A percentile compares a stretch with the other conserved stretches of the same genome.
These are phyloP conservation scores for Penicillium expansum DNA, from an alignment of 2,329 filamentous ascomycete species.

Conservation along the genomic window DNA sequence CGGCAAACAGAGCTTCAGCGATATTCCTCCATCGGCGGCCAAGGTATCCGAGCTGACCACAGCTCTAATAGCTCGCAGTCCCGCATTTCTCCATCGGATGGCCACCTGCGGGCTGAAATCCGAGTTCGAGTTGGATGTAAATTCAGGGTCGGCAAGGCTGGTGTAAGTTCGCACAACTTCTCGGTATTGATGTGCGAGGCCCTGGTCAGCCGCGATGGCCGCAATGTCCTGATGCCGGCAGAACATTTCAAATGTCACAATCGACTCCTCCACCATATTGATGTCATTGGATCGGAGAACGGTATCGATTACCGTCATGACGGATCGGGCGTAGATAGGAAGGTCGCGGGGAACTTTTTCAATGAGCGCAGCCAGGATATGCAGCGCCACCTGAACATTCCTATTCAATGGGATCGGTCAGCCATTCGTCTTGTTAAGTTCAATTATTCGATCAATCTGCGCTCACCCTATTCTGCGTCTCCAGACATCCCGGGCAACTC, in stretches of 20 bases:
- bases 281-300: constrained; percentile 85
- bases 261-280: constrained; percentile 85
- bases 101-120: constrained; percentile 68
- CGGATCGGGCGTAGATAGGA: constrained; percentile 78
- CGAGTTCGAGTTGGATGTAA: constrained; percentile 46
- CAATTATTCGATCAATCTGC: neutral
- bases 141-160: constrained; percentile 68
- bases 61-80: constrained; percentile 74
- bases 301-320: constrained; percentile 78
- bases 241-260: constrained; percentile 82
- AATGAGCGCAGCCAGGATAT: constrained; percentile 86
- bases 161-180: constrained; percentile 78
- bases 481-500: constrained; percentile 88
- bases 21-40: constrained; percentile 69
- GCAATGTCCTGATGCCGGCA: constrained; percentile 86
- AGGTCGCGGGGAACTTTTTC: constrained; percentile 90
- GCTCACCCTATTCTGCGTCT: constrained; percentile 79
- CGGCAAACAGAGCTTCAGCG: constrained; percentile 75
- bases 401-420: constrained; percentile 44
- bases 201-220: constrained; percentile 78
- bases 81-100: constrained; percentile 73
- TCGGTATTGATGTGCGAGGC: constrained; percentile 78
- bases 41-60: constrained; percentile 78
- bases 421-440: neutral
- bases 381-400: constrained; percentile 90